Base-by-base conservation (phyloP, 805 yeast species). In the Yamadazyma sp. region DNA sequence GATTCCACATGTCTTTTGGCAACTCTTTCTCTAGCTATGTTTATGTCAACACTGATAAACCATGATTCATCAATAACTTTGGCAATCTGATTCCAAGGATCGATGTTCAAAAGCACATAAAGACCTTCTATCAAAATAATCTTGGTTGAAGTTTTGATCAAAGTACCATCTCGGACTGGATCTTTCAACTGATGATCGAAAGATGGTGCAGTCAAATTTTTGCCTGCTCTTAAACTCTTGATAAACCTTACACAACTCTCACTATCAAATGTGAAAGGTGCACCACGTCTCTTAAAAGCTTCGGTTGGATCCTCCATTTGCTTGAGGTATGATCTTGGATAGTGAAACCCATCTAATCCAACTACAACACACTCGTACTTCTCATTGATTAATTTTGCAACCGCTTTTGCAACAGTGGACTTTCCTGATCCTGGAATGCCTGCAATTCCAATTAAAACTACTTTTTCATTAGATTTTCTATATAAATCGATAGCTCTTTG, bases 401-500 rank as follows among this genome's bases (percentile, higher is more conserved):
- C 61, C 3, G 56, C 36, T 25, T 53, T 50, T 1, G 89, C 80
- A 20, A 80, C 50, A 0, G 94, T 84, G 5, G 89, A 73, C 52
- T 87, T 87, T 0, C 96, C 96, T 0, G 89, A 78, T 5, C 96
- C 96, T 2, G 96, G 96, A 0, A 79, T 70, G 1, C 96, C 96
- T 3, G 80, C 79, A 9, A 87, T 47, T 0, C 82, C 61, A 7
- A 87, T 62, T n/a, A n/a, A n/a, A n/a, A 82, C 39, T 2, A 78
- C 52, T 40, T 88, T 58, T 39, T 73, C 24, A 14, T 23, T 19
- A 9, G n/a, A 15, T n/a, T n/a, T 17, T 18, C 18, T n/a, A 20
- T 21, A 27, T n/a, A 33, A 7, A 4, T n/a, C 16, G 4, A 38
- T n/a, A 11, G 34, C 42, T 19, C 32, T 23, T 3, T 23, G 18